Percentiles rank a stretch among this genome's conserved stretches.
Evolutionary conservation across 805 yeast genomes (phyloP).

Genomic region (Teunomyces atbi): DNA sequence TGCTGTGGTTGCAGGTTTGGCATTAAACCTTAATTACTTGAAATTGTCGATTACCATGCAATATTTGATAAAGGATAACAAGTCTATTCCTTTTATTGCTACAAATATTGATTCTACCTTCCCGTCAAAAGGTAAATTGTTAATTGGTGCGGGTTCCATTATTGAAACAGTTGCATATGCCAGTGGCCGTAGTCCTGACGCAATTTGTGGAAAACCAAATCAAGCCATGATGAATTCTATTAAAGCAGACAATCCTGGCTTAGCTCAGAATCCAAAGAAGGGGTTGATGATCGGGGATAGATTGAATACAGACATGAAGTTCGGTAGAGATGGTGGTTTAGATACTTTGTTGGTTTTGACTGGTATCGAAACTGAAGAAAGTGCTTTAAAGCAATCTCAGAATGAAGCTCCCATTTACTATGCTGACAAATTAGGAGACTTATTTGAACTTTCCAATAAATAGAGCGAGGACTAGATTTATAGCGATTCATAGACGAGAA

Average conservation of each 20-base stretch:
- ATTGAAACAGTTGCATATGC: slow-evolving; percentile 74
- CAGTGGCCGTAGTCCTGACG: slow-evolving; percentile 78
- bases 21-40: slow-evolving; percentile 72
- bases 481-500: neutral
- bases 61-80: slow-evolving; percentile 59
- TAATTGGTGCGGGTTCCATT: slow-evolving; percentile 95
- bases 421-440: slow-evolving; percentile 73
- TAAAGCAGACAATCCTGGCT: slow-evolving; percentile 53
- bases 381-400: slow-evolving; percentile 41
- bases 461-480: neutral
- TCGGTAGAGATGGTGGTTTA: slow-evolving; percentile 84
- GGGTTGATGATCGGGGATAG: slow-evolving; percentile 96
- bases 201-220: slow-evolving; percentile 87
- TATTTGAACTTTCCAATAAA: slow-evolving; percentile 50
- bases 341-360: slow-evolving; percentile 85
- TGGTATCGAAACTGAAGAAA: slow-evolving; percentile 81
- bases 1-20: slow-evolving; percentile 88
- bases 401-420: slow-evolving; percentile 62
- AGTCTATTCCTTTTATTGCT: slow-evolving; percentile 73
- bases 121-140: slow-evolving; percentile 79
- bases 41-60: slow-evolving; percentile 80
- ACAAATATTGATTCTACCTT: slow-evolving; percentile 94
- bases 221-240: slow-evolving; percentile 88
- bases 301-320: slow-evolving; percentile 89
- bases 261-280: slow-evolving; percentile 50